These are phyloP conservation scores for Mortierella sp. DNA, from an alignment of 371 early-diverging fungal species.

Conservation along the genomic window DNA sequence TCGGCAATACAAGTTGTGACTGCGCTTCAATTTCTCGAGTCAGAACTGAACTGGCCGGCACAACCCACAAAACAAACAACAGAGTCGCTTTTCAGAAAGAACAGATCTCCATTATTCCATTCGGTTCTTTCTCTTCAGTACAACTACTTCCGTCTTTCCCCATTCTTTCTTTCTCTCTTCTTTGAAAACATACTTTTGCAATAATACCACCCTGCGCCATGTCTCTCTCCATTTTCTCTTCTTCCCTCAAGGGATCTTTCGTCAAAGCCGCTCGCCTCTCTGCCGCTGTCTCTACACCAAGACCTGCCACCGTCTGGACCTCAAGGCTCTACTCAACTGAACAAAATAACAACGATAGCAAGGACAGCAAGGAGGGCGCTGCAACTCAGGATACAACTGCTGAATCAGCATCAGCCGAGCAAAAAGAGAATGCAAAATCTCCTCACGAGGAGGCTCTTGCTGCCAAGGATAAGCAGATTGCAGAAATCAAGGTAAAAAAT, in stretches of 20 bases:
- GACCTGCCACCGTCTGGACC: conserved; percentile 44
- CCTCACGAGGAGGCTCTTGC: conserved; percentile 62
- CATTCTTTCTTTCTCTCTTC: not conserved
- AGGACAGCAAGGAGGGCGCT: conserved; percentile 10
- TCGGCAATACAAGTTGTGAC: not conserved
- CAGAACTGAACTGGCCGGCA: no score
- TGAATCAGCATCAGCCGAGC: conserved; percentile 12
- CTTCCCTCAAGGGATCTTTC: conserved; percentile 48
- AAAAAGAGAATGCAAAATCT: conserved; percentile 27
- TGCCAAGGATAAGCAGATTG: conserved; percentile 85
- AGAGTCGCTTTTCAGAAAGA: not conserved
- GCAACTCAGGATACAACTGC: conserved; percentile 16
- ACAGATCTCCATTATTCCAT: conserved; percentile 6
- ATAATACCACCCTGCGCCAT: conserved; percentile 12
- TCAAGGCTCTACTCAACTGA: conserved; percentile 43
- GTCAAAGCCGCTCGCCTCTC: conserved; percentile 38
- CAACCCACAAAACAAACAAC: not conserved
- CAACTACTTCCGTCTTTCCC: not conserved
- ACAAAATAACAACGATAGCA: conserved; percentile 15
- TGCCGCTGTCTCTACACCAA: conserved; percentile 29
- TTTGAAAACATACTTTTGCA: not conserved
- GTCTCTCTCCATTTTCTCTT: conserved; percentile 46
- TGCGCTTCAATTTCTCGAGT: not conserved
- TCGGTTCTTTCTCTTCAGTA: not conserved
- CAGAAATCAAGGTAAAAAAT: conserved; percentile 79